Base-by-base conservation (phyloP, 805 yeast genomes). In the Yarrowia sp. region DNA sequence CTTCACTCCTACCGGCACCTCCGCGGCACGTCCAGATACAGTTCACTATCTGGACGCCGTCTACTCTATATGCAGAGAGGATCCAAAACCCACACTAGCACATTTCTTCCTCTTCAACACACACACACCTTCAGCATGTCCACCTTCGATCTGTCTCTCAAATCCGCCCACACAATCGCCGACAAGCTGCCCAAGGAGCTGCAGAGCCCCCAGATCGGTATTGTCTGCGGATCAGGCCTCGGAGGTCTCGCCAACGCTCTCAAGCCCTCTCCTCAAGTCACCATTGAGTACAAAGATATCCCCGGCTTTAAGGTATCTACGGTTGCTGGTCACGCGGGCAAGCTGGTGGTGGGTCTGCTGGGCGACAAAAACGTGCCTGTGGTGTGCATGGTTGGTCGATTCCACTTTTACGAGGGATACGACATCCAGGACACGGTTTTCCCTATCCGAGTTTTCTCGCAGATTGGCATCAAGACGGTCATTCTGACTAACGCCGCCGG, bases 401-500 rank as follows among this genome's bases (percentile, higher is more conserved):
- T 93, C 57, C 68, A 68, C 72, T 88, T 87, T 69, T 93, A 93
- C 73, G 99, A 93, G 75, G 99, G 99, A 1, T 88, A 91, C 75
- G 80, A 84, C n/a, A 84, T 92, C 69, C 84, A 83, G 66, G 89
- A 88, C 64, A 87, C 96, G 1, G 90, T 91, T 0, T 89, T 91
- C 74, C 97, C 98, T 0, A 80, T 93, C 15, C 82, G 99, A 66
- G 86, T 89, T 28, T 85, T 96, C 64, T 80, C 84, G 60, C 74
- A 78, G 44, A 76, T 92, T 70, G 90, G 88, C 0, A 85, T 87
- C 33, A 75, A 80, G 50, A 79, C 81, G 3, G 79, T 93, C 47
- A 79, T 93, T 28, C 74, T 71, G 11, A 93, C 98, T n/a, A 93
- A 93, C 76, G 99, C 99, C 0, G 96, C 97, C 1, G 99, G 98